Base-by-base conservation (phyloP, 495 filamentous ascomycete species). In the Clohesyomyces aquaticus region DNA sequence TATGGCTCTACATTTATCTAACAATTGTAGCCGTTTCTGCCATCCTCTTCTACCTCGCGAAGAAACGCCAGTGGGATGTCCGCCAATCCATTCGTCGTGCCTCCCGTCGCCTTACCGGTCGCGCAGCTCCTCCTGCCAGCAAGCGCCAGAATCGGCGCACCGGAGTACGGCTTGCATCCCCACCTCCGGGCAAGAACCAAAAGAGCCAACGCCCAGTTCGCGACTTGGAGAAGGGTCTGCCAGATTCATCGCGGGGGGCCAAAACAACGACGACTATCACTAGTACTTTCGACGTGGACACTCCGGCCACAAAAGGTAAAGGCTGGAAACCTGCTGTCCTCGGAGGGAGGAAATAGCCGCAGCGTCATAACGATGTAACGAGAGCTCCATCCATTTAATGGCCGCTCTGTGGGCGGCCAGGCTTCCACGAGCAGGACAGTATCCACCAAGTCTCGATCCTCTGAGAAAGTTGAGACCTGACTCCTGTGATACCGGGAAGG, bases 11-110 rank as follows among this genome's bases (percentile, higher is more conserved):
- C 6, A 38, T 6, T 14, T 38, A 38, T 6, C 32, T 38, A 53
- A 41, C 22, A 4, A 2, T 18, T 38, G 46, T 55, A 83, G 80
- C 78, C 46, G 71, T 69, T 35, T 78, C 79, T 0, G 74, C 77
- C 2, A 64, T 77, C 38, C 77, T 84, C 59, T 84, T 78, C 69
- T 76, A 77, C 66, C 55, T 82, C 16, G 81, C 81, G 26, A 83
- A 84, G 59, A 80, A 78, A 52, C 76, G 77, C 4, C 80, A 82
- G 72, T 82, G 80, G 80, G 74, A 77, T 46, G 74, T 83, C 67
- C 79, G 80, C 41, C 77, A 77, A 45, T 72, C 71, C 21, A 66
- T 84, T 59, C 72, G 74, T 16, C 77, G 77, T 35, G 77, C 76
- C 25, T 77, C 78, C 9, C 71, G 75, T 48, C 79, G 78, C 45